These are phyloP conservation scores for Penicillium sp. DNA, from an alignment of 2,329 filamentous ascomycete species.

Conservation along the genomic window DNA sequence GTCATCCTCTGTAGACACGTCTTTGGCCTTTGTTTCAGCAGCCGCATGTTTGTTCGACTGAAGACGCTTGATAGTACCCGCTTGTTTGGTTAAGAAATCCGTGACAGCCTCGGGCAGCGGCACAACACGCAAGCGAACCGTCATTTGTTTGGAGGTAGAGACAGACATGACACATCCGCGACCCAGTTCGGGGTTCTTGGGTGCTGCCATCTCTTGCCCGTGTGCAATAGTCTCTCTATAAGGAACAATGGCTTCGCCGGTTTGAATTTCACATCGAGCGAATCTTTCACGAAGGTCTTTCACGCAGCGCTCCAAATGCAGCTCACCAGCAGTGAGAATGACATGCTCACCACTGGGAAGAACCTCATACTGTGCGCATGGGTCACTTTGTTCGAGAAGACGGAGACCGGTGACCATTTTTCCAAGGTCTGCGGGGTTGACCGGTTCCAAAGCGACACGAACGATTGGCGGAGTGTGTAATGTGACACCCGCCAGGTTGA, in stretches of 20 bases:
- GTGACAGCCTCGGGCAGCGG: conserved; percentile 74
- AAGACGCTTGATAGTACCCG: conserved; percentile 68
- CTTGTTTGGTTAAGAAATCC: conserved; percentile 77
- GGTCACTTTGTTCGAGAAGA: conserved; percentile 87
- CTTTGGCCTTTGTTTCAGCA: conserved; percentile 38
- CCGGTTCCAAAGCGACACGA: conserved; percentile 88
- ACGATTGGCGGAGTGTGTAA: conserved; percentile 86
- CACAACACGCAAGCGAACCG: conserved; percentile 66
- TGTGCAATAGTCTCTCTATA: conserved; percentile 88
- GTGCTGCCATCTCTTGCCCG: conserved; percentile 85
- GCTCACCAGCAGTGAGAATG: conserved; percentile 82
- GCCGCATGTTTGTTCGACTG: conserved; percentile 63
- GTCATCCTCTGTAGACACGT: conserved; percentile 37
- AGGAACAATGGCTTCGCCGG: conserved; percentile 87
- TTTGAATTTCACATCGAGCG: conserved; percentile 89
- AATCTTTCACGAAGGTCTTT: conserved; percentile 91
- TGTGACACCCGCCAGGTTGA: conserved; percentile 82
- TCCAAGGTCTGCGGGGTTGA: conserved; percentile 80
- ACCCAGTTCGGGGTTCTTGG: conserved; percentile 77
- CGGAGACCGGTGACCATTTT: conserved; percentile 89
- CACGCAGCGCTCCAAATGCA: conserved; percentile 88
- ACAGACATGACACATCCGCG: conserved; percentile 69
- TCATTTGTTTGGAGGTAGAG: conserved; percentile 81
- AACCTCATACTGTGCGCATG: conserved; percentile 92
- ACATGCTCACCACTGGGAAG: conserved; percentile 92